Evolutionary conservation across 352 stramenopile species (phyloP).

Genomic region (Aphanomyces stellatus): DNA sequence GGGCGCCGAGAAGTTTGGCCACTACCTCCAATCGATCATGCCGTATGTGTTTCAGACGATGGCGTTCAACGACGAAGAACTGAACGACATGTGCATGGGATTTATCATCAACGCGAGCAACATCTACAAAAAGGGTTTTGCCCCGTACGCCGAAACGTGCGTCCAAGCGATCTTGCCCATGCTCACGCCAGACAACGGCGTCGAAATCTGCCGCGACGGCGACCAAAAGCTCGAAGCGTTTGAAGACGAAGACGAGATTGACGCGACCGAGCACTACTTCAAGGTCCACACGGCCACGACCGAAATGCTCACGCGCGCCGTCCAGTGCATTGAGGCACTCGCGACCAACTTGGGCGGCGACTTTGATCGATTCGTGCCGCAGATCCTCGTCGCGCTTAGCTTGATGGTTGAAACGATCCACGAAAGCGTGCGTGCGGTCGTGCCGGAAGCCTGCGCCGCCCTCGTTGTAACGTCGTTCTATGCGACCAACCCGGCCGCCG

Average conservation of each 20-base stretch:
- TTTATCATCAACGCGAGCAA: slow-evolving; percentile 98
- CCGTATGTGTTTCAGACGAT: slow-evolving; percentile 91
- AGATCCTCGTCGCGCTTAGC: slow-evolving; percentile 72
- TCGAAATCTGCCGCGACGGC: slow-evolving; percentile 53
- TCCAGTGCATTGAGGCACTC: slow-evolving; percentile 77
- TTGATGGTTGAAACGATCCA: slow-evolving; percentile 81
- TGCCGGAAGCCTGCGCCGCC: slow-evolving; percentile 67
- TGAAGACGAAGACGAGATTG: slow-evolving; percentile 58
- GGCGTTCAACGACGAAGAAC: slow-evolving; percentile 89
- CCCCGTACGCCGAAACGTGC: slow-evolving; percentile 82
- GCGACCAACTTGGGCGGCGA: slow-evolving; percentile 65
- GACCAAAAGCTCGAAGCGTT: slow-evolving; percentile 73
- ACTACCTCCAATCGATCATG: slow-evolving; percentile 93
- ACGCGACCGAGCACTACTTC: slow-evolving; percentile 62
- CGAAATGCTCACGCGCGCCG: slow-evolving; percentile 77
- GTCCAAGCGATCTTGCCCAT: slow-evolving; percentile 58
- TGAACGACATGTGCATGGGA: slow-evolving; percentile 97
- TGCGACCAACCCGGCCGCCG: slow-evolving; percentile 50
- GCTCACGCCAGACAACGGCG: slow-evolving; percentile 69
- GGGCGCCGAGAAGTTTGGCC: slow-evolving; percentile 91
- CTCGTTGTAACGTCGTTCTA: slow-evolving; percentile 83
- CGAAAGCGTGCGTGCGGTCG: slow-evolving; percentile 72
- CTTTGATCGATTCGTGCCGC: slow-evolving; percentile 78
- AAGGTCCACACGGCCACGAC: slow-evolving; percentile 81
- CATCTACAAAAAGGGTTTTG: slow-evolving; percentile 97